These are phyloP conservation scores for Malassezia japonica DNA, from an alignment of 1,284 basidiomycete species.

Conservation along the genomic window DNA sequence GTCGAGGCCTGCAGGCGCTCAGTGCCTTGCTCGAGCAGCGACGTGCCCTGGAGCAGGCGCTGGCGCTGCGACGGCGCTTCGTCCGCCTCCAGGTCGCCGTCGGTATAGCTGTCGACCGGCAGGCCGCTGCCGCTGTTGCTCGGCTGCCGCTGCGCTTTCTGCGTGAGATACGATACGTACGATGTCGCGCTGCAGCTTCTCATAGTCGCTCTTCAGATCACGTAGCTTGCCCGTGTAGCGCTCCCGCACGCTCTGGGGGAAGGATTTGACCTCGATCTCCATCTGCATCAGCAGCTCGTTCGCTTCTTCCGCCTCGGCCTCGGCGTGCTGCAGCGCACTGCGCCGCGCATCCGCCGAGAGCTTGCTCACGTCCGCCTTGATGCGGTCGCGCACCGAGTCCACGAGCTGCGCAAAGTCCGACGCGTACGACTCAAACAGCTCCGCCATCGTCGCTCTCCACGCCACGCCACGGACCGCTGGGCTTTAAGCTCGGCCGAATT, in stretches of 20 bases:
- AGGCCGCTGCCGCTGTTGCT: constrained; percentile 6
- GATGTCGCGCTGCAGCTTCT: constrained; percentile 28
- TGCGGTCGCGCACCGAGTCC: constrained; percentile 26
- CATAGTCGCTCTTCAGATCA: constrained; percentile 27
- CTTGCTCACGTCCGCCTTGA: constrained; percentile 18
- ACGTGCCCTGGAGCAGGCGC: constrained; percentile 46
- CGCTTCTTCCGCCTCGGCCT: constrained; percentile 94
- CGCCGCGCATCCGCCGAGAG: constrained; percentile 62
- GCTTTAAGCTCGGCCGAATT: constrained; percentile 6
- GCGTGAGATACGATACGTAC: not conserved
- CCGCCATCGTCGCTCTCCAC: constrained; percentile 27
- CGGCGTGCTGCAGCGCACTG: constrained; percentile 68
- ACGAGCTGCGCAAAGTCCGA: constrained; percentile 40
- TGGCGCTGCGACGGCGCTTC: constrained; percentile 49
- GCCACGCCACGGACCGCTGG: not conserved
- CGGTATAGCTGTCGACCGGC: constrained; percentile 4
- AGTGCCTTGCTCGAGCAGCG: constrained; percentile 49
- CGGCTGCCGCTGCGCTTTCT: not conserved
- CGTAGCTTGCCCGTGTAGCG: constrained; percentile 31
- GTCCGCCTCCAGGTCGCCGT: constrained; percentile 26
- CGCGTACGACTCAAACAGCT: constrained; percentile 45
- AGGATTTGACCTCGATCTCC: constrained; percentile 96
- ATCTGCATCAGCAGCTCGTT: constrained; percentile 94
- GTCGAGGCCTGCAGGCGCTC: constrained; percentile 79
- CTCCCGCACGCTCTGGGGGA: constrained; percentile 58